Evolutionary conservation across 2,329 filamentous ascomycete genomes (phyloP), one percentile per base, ranked within the genome.

Genomic region (Penicillium aurantiogriseum): DNA sequence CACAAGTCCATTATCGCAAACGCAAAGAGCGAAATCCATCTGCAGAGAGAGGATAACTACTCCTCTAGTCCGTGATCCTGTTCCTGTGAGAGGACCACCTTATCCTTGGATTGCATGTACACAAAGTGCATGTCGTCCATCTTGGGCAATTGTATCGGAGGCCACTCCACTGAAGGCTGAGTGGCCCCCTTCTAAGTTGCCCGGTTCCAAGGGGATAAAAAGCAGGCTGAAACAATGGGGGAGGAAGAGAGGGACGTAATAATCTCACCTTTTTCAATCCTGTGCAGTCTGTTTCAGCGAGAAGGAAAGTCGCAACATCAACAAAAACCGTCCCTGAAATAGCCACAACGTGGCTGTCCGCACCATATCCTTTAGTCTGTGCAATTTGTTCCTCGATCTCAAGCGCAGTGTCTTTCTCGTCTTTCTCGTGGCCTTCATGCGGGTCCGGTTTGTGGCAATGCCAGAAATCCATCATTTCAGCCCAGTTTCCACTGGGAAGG

Each of bases 381-480:
- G 83, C 79, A 17, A 85, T 79, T 45, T 76, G 73, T n/a, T 82
- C 76, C 23, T 82, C 69, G 36, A 71, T 58, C 45, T 60, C 52
- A 3, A 63, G 63, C 35, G 69, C 63, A 40, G 71, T 61, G 7
- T 67, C 67, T 49, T 79, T 71, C n/a, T 70, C 67, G 11, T 80
- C 71, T 51, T 80, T 65, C 42, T 79, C 75, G 13, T 73, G 69
- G 46, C 79, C 73, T 11, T 71, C 67, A 31, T 82, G 75, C 27
- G 80, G 66, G 59, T 83, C 79, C 2, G 95, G 94, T 75, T 97
- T 97, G 74, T 99, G 94, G 69, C 94, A 99, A 75, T 99, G 95
- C 94, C 94, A 99, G 66, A 99, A 96, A 74, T 99, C 95, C 94
- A 99, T 99, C 92, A 99, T 96, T 77, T 99, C 94, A 0, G 94